phyloP scores from a whole-genome alignment of 179 eudicot genomes.

The Beta macrorhiza region DNA sequence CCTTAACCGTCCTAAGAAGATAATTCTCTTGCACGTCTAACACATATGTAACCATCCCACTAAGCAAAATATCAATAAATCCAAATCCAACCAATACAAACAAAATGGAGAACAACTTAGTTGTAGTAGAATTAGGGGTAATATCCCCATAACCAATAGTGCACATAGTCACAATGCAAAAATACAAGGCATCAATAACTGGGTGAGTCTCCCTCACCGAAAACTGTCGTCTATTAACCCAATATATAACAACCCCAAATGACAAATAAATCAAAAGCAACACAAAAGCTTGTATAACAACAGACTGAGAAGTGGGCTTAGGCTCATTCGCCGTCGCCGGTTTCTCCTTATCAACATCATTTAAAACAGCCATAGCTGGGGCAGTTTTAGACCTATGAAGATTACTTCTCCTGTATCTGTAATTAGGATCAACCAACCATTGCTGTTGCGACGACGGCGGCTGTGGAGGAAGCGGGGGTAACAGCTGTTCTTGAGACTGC shows the following conservation, averaged over 20 bases:
- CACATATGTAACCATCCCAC: conserved; percentile 89
- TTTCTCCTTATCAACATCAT: conserved; percentile 40
- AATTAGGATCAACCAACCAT: conserved; percentile 60
- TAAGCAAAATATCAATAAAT: conserved; percentile 81
- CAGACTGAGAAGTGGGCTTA: conserved; percentile 40
- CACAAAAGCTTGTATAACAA: conserved; percentile 67
- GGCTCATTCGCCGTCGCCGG: conserved; percentile 29
- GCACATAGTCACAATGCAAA: conserved; percentile 98
- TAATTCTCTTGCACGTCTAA: conserved; percentile 92
- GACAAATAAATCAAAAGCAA: conserved; percentile 63
- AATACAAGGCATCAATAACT: conserved; percentile 90
- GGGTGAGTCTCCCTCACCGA: conserved; percentile 69
- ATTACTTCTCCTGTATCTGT: conserved; percentile 36
- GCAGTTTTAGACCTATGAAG: conserved; percentile 89
- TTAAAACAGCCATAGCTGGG: conserved; percentile 83
- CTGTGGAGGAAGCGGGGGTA: neutral
- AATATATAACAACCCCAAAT: conserved; percentile 70
- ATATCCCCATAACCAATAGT: conserved; percentile 98
- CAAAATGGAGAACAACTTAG: conserved; percentile 77
- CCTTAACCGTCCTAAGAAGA: conserved; percentile 58
- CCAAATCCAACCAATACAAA: conserved; percentile 96
- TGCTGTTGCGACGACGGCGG: conserved; percentile 26
- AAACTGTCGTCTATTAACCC: conserved; percentile 48
- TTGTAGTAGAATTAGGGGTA: conserved; percentile 65
- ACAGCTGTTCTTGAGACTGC: conserved; percentile 9